phyloP scores from a whole-genome alignment of 192 early-diverging fungal genomes.

The Spizellomyces sp. region DNA sequence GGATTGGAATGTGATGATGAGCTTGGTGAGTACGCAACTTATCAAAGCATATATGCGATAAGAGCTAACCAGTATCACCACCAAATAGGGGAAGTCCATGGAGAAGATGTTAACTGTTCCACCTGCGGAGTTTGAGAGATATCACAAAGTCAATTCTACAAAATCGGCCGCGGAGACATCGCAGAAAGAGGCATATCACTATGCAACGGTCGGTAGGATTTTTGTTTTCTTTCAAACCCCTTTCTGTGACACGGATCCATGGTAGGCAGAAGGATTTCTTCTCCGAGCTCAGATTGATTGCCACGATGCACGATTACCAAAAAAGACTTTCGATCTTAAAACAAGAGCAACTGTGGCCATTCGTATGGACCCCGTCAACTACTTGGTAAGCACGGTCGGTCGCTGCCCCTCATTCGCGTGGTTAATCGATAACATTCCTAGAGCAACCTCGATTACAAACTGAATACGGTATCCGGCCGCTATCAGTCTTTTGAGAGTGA shows the following conservation, averaged over 20 bases:
- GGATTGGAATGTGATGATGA: conserved; percentile 69
- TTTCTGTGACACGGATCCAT: not conserved
- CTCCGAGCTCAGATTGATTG: conserved; percentile 92
- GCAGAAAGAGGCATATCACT: conserved; percentile 17
- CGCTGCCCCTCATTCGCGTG: conserved; percentile 26
- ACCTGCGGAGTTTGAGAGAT: conserved; percentile 68
- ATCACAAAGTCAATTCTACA: conserved; percentile 60
- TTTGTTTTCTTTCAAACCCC: not conserved
- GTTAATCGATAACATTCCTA: not conserved
- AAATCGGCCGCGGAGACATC: conserved; percentile 27
- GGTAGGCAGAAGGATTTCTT: conserved; percentile 68
- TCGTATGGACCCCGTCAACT: conserved; percentile 79
- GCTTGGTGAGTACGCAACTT: conserved; percentile 51
- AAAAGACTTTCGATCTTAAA: conserved; percentile 89
- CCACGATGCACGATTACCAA: conserved; percentile 70
- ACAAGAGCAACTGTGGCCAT: conserved; percentile 82
- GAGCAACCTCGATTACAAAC: conserved; percentile 68
- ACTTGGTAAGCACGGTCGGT: conserved; percentile 46
- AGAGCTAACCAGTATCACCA: not conserved
- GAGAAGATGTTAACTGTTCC: conserved; percentile 80
- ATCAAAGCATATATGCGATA: not conserved
- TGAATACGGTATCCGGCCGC: conserved; percentile 66
- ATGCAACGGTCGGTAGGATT: not conserved
- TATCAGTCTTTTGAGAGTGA: conserved; percentile 87
- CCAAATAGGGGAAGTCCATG: conserved; percentile 72